phyloP scores from a whole-genome alignment of 2,329 filamentous ascomycete genomes.

The Rugonectria rugulosa region DNA sequence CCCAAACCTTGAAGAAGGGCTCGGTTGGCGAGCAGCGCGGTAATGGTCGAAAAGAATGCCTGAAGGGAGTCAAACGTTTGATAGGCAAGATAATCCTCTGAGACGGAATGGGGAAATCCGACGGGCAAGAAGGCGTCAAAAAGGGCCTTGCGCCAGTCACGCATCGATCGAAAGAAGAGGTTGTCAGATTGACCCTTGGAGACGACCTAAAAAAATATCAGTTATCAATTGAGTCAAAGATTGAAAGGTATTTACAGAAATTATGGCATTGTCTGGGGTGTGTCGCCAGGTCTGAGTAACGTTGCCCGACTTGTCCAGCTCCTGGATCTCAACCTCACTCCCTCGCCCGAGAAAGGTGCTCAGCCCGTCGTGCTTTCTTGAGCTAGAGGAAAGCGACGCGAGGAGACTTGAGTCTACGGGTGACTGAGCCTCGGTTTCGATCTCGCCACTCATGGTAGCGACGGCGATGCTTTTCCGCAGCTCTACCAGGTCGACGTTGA shows the following conservation, averaged over 20 bases:
- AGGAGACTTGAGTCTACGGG: background rate
- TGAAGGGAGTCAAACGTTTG: slow-evolving; percentile 78
- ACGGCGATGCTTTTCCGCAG: background rate
- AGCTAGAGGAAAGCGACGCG: background rate
- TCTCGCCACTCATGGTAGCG: background rate
- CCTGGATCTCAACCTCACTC: slow-evolving; percentile 42
- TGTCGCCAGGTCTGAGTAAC: slow-evolving; percentile 47
- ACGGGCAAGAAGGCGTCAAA: slow-evolving; percentile 80
- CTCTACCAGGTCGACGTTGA: background rate
- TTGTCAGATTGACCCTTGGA: slow-evolving; percentile 31
- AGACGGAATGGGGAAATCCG: slow-evolving; percentile 89
- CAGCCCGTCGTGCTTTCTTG: slow-evolving; percentile 29
- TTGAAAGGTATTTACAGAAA: slow-evolving; percentile 34
- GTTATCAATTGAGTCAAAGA: background rate
- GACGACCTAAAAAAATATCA: slow-evolving; percentile 32
- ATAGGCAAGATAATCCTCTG: slow-evolving; percentile 81
- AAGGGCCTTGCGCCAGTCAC: slow-evolving; percentile 53
- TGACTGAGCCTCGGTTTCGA: background rate
- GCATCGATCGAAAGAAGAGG: slow-evolving; percentile 39
- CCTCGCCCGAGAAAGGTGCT: slow-evolving; percentile 34
- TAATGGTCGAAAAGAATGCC: slow-evolving; percentile 85
- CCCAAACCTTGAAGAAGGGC: slow-evolving; percentile 84
- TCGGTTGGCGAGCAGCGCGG: slow-evolving; percentile 78
- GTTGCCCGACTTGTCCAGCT: slow-evolving; percentile 49
- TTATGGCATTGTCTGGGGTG: slow-evolving; percentile 32